Percentiles rank a stretch among this genome's conserved stretches.
phyloP scores from a whole-genome alignment of 257 asterid species.

The Cordia subcordata region DNA sequence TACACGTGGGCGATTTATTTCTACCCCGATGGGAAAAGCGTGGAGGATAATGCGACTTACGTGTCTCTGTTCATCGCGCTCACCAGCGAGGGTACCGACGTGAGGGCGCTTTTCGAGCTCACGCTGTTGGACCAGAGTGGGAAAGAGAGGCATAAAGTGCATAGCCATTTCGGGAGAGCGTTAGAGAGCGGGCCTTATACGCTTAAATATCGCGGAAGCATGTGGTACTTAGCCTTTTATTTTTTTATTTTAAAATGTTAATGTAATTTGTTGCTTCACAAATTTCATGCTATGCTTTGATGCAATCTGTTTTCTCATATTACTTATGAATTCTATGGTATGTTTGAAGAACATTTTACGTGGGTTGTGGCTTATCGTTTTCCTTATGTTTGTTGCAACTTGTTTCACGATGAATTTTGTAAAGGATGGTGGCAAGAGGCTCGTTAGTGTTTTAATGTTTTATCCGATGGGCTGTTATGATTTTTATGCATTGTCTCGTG shows the following conservation, averaged over 20 bases:
- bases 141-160: conserved; percentile 87
- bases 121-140: conserved; percentile 92
- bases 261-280: neutral
- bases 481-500: neutral
- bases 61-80: conserved; percentile 81
- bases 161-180: conserved; percentile 90
- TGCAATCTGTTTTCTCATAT: neutral
- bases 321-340: neutral
- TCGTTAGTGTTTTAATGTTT: too few relatives aligned
- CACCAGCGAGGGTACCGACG: conserved; percentile 85
- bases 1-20: conserved; percentile 89
- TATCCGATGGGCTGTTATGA: too few relatives aligned
- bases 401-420: too few relatives aligned
- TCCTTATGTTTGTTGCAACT: too few relatives aligned
- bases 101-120: conserved; percentile 87
- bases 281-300: neutral
- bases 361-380: neutral
- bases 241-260: conserved; percentile 11
- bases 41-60: conserved; percentile 75
- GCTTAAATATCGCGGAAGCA: conserved; percentile 88
- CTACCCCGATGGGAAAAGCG: conserved; percentile 92
- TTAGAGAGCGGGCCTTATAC: conserved; percentile 95
- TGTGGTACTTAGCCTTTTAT: conserved; percentile 50
- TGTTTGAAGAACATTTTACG: neutral
- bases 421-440: too few relatives aligned